Conservation (phyloP, 306 rosid species). For the Glycyrrhiza uralensis region DNA sequence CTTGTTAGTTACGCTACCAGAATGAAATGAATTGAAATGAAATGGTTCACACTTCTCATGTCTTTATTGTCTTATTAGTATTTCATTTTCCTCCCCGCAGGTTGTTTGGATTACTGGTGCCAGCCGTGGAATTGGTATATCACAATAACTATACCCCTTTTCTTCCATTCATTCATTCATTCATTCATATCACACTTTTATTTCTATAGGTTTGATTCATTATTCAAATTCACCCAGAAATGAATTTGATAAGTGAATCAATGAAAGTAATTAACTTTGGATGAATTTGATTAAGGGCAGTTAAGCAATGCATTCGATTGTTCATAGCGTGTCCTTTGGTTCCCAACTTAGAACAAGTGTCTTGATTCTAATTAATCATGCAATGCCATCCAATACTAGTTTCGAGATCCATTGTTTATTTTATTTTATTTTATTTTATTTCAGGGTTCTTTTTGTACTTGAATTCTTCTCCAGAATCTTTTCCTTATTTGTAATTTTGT, state of each 20-base stretch:
- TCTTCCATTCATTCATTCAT: neutral
- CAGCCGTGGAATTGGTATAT: constrained; percentile 93
- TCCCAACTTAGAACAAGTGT: neutral
- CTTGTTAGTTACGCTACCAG: neutral
- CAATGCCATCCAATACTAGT: neutral
- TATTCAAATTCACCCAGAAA: neutral
- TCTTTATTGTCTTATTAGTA: neutral
- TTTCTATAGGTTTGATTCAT: neutral
- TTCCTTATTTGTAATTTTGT: constrained; percentile 17
- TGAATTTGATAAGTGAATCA: neutral
- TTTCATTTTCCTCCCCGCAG: constrained; percentile 42
- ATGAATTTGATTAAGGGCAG: neutral
- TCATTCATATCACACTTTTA: neutral
- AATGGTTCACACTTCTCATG: neutral
- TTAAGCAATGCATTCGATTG: neutral
- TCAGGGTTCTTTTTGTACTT: neutral
- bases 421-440: neutral
- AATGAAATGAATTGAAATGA: neutral
- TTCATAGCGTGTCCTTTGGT: neutral
- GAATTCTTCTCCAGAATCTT: neutral
- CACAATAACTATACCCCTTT: neutral
- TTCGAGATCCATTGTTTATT: neutral
- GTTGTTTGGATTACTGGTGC: constrained; percentile 97
- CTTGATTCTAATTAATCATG: neutral
- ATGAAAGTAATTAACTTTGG: neutral